These are phyloP conservation scores for Poa pratensis DNA, from an alignment of 176 grass and related monocot genomes.

Conservation along the genomic window DNA sequence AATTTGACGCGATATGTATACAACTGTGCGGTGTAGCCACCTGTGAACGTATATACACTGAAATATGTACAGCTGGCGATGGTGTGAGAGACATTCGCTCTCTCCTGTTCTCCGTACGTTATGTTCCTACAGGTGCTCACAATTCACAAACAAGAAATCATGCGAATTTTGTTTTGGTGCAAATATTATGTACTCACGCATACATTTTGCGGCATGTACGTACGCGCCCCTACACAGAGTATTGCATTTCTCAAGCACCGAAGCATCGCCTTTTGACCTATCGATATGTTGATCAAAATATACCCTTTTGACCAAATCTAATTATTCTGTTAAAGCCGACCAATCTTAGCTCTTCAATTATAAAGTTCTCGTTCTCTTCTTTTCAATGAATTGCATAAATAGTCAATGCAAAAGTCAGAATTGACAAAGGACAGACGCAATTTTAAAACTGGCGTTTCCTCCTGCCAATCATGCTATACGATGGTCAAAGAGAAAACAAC, in stretches of 20 bases:
- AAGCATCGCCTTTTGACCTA: not conserved
- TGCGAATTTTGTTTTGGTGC: not conserved
- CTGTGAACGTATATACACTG: not conserved
- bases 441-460: slow-evolving; percentile 8
- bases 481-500: slow-evolving; percentile 42
- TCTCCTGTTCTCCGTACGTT: too few relatives aligned
- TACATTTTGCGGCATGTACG: not conserved
- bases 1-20: not conserved
- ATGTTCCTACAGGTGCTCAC: not conserved
- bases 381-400: not conserved
- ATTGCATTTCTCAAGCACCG: not conserved
- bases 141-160: not conserved
- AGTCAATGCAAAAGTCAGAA: not conserved
- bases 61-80: not conserved
- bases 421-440: slow-evolving; percentile 42
- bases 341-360: not conserved
- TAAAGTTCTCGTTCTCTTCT: not conserved
- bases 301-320: slow-evolving; percentile 29
- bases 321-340: not conserved
- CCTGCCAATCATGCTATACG: not conserved
- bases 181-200: not conserved
- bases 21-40: not conserved
- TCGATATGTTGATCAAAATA: not conserved
- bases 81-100: not conserved
- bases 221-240: not conserved